These are phyloP conservation scores for Erigeron canadensis DNA, from an alignment of 129 eudicot species.

Conservation along the genomic window DNA sequence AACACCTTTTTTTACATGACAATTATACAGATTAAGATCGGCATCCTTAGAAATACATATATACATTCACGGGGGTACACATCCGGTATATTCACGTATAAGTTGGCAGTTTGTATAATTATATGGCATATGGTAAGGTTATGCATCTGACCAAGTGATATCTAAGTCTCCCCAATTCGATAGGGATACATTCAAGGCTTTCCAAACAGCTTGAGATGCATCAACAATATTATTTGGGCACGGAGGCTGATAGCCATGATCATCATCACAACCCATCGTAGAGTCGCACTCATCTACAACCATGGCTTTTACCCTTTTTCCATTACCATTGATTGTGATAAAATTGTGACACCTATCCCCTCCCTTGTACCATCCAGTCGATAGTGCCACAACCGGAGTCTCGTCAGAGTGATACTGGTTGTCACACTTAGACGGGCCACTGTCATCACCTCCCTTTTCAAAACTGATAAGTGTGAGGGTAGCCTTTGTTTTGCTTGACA, in stretches of 20 bases:
- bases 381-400: conserved; percentile 28
- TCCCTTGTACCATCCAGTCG: conserved; percentile 30
- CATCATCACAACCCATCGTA: conserved; percentile 31
- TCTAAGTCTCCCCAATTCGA: conserved; percentile 38
- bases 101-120: neutral
- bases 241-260: conserved; percentile 45
- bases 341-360: neutral
- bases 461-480: conserved; percentile 33
- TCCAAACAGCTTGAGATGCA: conserved; percentile 38
- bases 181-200: conserved; percentile 32
- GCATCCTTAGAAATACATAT: no score
- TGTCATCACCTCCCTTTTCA: conserved; percentile 28
- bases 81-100: no score
- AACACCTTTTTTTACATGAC: no score
- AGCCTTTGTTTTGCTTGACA: conserved; percentile 30
- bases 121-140: neutral
- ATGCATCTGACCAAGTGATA: conserved; percentile 35
- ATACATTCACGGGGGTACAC: no score
- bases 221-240: conserved; percentile 40
- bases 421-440: conserved; percentile 32
- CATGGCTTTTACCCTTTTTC: conserved; percentile 28
- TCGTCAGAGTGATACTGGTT: conserved; percentile 25
- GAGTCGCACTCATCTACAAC: conserved; percentile 36
- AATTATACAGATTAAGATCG: no score
- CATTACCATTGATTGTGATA: conserved; percentile 29